Evolutionary conservation across 179 eudicot genomes (phyloP).

Genomic region (Patellifolia procumbens): DNA sequence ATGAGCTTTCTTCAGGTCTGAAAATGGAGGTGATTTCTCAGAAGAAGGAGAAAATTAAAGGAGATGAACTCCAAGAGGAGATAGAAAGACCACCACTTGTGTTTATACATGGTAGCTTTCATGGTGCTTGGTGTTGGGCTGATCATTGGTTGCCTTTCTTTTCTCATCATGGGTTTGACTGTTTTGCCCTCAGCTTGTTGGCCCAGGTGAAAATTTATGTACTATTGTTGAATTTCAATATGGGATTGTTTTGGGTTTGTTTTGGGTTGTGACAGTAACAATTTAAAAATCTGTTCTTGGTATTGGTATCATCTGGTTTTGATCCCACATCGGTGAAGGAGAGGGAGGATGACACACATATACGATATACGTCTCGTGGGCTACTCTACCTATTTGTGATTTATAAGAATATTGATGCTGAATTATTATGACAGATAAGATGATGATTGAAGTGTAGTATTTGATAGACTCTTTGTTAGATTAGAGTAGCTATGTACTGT

Average conservation of each 20-base stretch:
- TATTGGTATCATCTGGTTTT: no score
- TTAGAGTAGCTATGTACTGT: no score
- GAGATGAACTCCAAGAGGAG: slow-evolving; percentile 32
- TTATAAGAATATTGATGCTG: not conserved
- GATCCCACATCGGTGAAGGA: no score
- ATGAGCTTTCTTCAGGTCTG: slow-evolving; percentile 84
- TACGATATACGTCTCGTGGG: no score
- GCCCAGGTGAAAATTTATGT: slow-evolving; percentile 57
- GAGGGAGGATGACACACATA: no score
- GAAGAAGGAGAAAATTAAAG: slow-evolving; percentile 30
- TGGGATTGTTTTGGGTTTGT: not conserved
- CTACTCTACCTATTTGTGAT: no score
- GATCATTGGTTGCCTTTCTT: slow-evolving; percentile 91
- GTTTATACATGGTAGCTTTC: slow-evolving; percentile 88
- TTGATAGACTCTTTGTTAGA: no score
- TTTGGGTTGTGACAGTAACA: not conserved
- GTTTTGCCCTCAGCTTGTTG: slow-evolving; percentile 77
- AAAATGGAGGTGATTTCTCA: slow-evolving; percentile 83
- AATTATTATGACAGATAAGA: not conserved
- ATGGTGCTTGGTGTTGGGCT: slow-evolving; percentile 99
- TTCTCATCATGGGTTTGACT: slow-evolving; percentile 65
- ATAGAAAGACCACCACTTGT: slow-evolving; percentile 54
- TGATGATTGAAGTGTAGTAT: no score
- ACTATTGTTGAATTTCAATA: not conserved
- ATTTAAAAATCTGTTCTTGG: not conserved